phyloP scores from a whole-genome alignment of 2,329 filamentous ascomycete species.

The Periconia digitata region DNA sequence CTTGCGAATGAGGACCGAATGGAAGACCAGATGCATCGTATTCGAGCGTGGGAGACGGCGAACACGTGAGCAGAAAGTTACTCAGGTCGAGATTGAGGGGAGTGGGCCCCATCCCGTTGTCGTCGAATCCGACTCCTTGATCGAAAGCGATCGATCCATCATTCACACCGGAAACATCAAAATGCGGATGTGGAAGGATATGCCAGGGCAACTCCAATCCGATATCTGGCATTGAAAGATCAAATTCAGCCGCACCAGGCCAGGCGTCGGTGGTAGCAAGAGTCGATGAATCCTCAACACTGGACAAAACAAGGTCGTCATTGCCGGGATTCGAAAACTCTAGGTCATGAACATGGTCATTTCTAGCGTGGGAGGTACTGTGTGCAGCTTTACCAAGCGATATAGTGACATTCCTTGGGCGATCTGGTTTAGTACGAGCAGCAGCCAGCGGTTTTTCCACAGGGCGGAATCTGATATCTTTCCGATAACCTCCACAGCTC shows the following conservation, averaged over 20 bases:
- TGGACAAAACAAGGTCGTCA: not conserved
- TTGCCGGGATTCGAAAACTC: not conserved
- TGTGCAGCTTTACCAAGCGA: not conserved
- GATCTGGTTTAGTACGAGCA: not conserved
- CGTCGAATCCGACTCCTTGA: not conserved
- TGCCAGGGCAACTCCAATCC: slow-evolving; percentile 1
- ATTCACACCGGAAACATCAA: not conserved
- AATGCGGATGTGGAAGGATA: not conserved
- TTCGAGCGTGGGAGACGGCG: slow-evolving; percentile 19
- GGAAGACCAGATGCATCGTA: not conserved
- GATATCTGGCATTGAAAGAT: slow-evolving; percentile 1
- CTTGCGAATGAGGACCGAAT: slow-evolving; percentile 5
- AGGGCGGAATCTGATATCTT: slow-evolving; percentile 61
- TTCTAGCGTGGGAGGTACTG: not conserved
- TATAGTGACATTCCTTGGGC: not conserved
- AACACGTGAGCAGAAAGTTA: slow-evolving; percentile 28
- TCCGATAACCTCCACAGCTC: slow-evolving; percentile 69
- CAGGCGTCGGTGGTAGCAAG: not conserved
- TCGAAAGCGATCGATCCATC: not conserved
- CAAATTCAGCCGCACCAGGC: not conserved
- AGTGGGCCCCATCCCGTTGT: not conserved
- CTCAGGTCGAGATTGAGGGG: slow-evolving; percentile 51
- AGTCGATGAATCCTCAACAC: not conserved
- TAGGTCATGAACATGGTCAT: not conserved
- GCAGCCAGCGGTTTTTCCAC: slow-evolving; percentile 48